phyloP scores from a whole-genome alignment of 176 grass and related monocot species.

The Aegilops longissima region DNA sequence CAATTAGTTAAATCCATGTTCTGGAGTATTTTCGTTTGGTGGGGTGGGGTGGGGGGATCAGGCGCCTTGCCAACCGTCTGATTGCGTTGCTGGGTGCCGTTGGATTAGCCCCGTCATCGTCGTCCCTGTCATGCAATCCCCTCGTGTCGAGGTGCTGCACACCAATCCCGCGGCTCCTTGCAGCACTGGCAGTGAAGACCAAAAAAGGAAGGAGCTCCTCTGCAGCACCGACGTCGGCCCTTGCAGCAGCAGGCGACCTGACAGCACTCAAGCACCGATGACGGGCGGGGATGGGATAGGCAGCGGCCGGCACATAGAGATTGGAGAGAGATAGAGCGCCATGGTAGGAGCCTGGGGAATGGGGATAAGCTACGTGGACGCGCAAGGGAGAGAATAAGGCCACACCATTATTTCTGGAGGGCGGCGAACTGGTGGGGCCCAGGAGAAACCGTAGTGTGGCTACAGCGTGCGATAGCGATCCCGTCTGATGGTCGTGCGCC shows the following conservation, averaged over 20 bases:
- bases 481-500: neutral
- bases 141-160: neutral
- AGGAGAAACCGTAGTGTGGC: too few relatives aligned
- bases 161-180: neutral
- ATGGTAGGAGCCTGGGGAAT: neutral
- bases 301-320: neutral
- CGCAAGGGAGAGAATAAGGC: too few relatives aligned
- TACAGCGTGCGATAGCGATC: neutral
- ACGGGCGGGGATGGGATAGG: neutral
- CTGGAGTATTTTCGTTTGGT: neutral
- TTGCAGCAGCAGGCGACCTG: neutral
- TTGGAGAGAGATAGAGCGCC: neutral
- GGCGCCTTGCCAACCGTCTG: neutral
- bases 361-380: neutral
- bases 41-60: neutral
- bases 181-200: too few relatives aligned
- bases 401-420: too few relatives aligned
- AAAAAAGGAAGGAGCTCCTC: neutral
- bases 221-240: neutral
- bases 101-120: too few relatives aligned
- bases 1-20: neutral
- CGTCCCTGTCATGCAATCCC: neutral
- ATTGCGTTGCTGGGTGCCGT: too few relatives aligned
- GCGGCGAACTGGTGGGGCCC: too few relatives aligned
- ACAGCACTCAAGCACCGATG: neutral